Evolutionary conservation across 345 rosid genomes (phyloP).

Genomic region (Conringia planisiliqua): DNA sequence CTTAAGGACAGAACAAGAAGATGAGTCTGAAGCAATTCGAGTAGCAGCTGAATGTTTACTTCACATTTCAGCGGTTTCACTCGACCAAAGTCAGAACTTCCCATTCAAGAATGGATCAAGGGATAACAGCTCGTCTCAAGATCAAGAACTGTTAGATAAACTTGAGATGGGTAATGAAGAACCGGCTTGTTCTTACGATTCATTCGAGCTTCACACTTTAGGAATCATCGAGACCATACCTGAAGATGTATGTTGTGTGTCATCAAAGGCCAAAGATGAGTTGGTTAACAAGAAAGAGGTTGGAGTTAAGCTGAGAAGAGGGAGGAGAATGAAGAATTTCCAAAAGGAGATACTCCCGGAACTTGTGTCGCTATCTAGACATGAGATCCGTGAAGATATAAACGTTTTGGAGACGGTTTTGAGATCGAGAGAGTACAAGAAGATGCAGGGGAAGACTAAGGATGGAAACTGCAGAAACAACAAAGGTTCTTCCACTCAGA

Average conservation of each 20-base stretch:
- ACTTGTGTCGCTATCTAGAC: conserved; percentile 49
- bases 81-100: background rate
- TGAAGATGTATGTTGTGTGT: conserved; percentile 43
- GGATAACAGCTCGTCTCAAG: background rate
- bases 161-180: background rate
- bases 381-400: conserved; percentile 61
- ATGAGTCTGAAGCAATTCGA: conserved; percentile 26
- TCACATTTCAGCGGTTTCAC: conserved; percentile 21
- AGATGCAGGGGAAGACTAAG: conserved; percentile 36
- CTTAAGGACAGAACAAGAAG: background rate
- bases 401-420: conserved; percentile 57
- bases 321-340: conserved; percentile 71
- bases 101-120: background rate
- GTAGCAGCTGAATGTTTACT: conserved; percentile 61
- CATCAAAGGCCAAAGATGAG: conserved; percentile 45
- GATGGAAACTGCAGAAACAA: conserved; percentile 27
- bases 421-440: conserved; percentile 64
- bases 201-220: conserved; percentile 47
- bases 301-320: conserved; percentile 54
- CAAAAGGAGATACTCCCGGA: conserved; percentile 66
- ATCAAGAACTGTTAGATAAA: background rate
- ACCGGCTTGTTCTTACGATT: conserved; percentile 44
- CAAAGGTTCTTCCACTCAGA: conserved; percentile 24
- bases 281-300: conserved; percentile 36
- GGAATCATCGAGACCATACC: conserved; percentile 39